Evolutionary conservation across 2,329 filamentous ascomycete genomes (phyloP).

Genomic region (Claviceps sp.): DNA sequence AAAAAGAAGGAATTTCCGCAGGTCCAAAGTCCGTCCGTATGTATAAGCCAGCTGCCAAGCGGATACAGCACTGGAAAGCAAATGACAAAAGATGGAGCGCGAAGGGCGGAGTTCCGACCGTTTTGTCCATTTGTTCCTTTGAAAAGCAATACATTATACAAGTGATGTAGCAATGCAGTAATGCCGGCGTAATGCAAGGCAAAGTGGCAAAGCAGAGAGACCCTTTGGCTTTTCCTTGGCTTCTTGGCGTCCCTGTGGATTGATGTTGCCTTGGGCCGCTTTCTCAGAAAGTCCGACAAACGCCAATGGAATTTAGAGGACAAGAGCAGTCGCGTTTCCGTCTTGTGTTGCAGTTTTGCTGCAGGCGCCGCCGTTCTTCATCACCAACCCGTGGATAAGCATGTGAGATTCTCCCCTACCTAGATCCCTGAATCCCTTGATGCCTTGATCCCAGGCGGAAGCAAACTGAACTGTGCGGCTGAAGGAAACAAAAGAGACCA

Average conservation of each 20-base stretch:
- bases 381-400: neutral
- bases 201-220: neutral
- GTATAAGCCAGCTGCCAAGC: too few relatives aligned
- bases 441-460: too few relatives aligned
- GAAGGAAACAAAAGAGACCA: neutral
- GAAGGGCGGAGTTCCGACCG: neutral
- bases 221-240: neutral
- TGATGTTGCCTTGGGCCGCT: neutral
- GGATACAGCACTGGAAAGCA: too few relatives aligned
- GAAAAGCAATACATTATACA: neutral
- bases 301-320: neutral
- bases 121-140: neutral
- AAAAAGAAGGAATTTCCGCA: neutral
- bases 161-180: neutral
- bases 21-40: neutral
- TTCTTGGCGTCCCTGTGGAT: neutral
- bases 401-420: neutral
- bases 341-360: neutral
- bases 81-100: too few relatives aligned
- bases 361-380: neutral
- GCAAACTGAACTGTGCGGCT: too few relatives aligned
- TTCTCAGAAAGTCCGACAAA: neutral
- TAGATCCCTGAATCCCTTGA: too few relatives aligned
- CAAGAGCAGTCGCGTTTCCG: neutral
- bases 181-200: constrained; percentile 1